Evolutionary conservation across 768 basidiomycete species (phyloP).

Genomic region (Agrocybe praecox): DNA sequence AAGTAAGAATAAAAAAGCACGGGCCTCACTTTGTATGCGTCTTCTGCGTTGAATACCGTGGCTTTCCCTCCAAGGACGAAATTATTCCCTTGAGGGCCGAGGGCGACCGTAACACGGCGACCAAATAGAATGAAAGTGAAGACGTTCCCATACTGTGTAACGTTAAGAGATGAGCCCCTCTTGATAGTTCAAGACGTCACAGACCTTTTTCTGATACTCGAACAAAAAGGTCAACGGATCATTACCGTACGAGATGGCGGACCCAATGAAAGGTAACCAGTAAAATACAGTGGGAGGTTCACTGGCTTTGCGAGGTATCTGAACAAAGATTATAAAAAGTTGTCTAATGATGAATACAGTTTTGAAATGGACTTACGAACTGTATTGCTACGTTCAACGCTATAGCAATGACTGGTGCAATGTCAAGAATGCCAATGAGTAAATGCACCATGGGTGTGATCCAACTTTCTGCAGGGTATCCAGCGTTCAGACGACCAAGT

Average conservation of each 20-base stretch:
- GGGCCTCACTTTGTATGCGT: constrained; percentile 91
- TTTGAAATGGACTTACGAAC: no score
- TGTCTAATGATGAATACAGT: no score
- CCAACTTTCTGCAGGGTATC: no score
- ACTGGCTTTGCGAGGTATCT: constrained; percentile 62
- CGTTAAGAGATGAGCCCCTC: no score
- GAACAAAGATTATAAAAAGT: no score
- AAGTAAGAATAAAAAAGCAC: no score
- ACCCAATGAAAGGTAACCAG: constrained; percentile 88
- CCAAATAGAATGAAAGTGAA: constrained; percentile 95
- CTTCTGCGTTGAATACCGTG: constrained; percentile 90
- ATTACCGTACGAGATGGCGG: constrained; percentile 86
- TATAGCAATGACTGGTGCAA: no score
- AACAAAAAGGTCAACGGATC: constrained; percentile 92
- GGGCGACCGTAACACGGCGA: constrained; percentile 85
- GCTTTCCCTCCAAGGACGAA: constrained; percentile 94
- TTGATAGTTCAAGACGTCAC: no score
- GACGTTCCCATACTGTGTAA: constrained; percentile 83
- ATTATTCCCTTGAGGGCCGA: constrained; percentile 92
- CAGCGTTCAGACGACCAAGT: no score
- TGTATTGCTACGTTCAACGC: no score
- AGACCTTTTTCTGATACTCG: constrained; percentile 74
- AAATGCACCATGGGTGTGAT: no score
- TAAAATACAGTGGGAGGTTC: constrained; percentile 95
- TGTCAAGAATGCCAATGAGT: no score